Conservation (phyloP, 2,329 filamentous ascomycete species). For the Cladosporium sp. region DNA sequence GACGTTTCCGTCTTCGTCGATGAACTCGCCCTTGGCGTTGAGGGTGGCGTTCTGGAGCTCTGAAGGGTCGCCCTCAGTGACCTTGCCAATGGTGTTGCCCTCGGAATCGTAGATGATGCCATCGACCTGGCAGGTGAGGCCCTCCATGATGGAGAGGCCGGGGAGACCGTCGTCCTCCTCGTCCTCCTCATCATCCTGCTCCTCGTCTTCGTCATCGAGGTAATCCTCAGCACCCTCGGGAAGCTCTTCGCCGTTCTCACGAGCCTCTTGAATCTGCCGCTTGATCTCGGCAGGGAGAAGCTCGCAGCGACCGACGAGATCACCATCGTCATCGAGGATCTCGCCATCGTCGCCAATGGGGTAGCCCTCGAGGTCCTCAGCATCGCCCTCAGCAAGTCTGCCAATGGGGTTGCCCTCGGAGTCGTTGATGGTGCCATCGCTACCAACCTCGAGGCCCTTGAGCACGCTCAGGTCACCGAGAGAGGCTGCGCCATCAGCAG, state of each 20-base stretch:
- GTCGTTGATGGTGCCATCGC: constrained; percentile 56
- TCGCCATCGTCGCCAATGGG: constrained; percentile 55
- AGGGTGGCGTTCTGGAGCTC: constrained; percentile 51
- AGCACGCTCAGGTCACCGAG: constrained; percentile 45
- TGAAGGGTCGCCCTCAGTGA: constrained; percentile 50
- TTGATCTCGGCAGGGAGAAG: constrained; percentile 48
- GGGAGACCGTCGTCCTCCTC: constrained; percentile 40
- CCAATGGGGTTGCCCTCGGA: constrained; percentile 51
- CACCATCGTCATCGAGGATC: constrained; percentile 56
- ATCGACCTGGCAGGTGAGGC: constrained; percentile 47
- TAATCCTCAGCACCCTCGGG: constrained; percentile 39
- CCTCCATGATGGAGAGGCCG: constrained; percentile 49
- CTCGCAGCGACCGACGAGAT: constrained; percentile 56
- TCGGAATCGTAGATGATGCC: constrained; percentile 53
- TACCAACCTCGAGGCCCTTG: constrained; percentile 54
- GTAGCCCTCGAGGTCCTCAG: constrained; percentile 54
- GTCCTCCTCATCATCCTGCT: constrained; percentile 29
- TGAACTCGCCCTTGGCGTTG: constrained; percentile 56
- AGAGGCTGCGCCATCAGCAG: constrained; percentile 41
- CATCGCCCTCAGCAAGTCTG: constrained; percentile 53
- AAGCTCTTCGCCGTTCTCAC: constrained; percentile 39
- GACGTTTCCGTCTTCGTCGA: constrained; percentile 56
- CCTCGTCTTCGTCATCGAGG: constrained; percentile 38
- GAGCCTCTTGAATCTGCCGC: constrained; percentile 43
- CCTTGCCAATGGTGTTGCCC: constrained; percentile 51